A percentile compares a stretch with the other conserved stretches of the same genome.
phyloP scores from a whole-genome alignment of 352 stramenopile species.

The Globisporangium splendens region DNA sequence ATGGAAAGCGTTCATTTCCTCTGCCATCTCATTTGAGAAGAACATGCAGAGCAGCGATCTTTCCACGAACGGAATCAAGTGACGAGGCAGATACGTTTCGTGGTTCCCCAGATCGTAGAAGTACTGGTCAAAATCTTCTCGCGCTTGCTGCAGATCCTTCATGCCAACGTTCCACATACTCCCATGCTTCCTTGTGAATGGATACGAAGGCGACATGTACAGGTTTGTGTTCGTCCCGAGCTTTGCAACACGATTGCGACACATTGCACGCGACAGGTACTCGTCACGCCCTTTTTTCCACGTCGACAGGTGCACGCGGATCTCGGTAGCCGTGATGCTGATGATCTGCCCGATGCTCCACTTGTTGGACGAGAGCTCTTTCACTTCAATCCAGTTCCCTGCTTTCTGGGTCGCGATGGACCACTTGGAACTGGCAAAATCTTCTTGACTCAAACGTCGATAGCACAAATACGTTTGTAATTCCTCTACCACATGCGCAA shows the following conservation, averaged over 20 bases:
- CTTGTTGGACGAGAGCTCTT: constrained; percentile 68
- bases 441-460: constrained; percentile 55
- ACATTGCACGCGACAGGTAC: constrained; percentile 53
- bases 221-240: constrained; percentile 72
- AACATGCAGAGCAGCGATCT: constrained; percentile 72
- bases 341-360: constrained; percentile 80
- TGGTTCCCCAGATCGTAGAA: constrained; percentile 61
- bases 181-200: constrained; percentile 68
- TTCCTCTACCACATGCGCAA: constrained; percentile 27
- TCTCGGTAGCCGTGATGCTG: constrained; percentile 52
- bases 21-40: constrained; percentile 58
- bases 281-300: constrained; percentile 76
- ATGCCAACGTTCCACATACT: constrained; percentile 59
- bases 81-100: constrained; percentile 43
- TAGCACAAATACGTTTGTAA: constrained; percentile 73
- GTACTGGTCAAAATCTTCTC: constrained; percentile 65
- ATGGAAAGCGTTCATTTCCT: constrained; percentile 78
- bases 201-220: constrained; percentile 79
- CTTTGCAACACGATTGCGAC: constrained; percentile 62
- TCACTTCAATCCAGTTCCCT: constrained; percentile 81
- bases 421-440: constrained; percentile 67
- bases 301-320: constrained; percentile 62
- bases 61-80: constrained; percentile 68
- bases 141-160: constrained; percentile 60
- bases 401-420: constrained; percentile 61